Percentiles rank a stretch among this genome's conserved stretches.
phyloP scores from a whole-genome alignment of 768 basidiomycete species.

The Serendipita sp. region DNA sequence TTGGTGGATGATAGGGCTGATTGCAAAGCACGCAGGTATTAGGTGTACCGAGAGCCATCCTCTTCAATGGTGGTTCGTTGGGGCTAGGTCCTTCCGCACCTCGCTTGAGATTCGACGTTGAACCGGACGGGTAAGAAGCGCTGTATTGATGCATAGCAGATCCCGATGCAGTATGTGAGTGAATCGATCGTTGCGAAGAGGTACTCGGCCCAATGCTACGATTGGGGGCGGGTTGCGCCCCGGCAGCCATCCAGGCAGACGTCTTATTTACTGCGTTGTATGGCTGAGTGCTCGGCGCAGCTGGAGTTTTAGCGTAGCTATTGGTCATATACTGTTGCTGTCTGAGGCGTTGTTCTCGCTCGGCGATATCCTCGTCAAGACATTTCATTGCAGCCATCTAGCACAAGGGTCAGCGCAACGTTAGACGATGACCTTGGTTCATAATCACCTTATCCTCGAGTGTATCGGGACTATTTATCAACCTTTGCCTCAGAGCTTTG shows the following conservation, averaged over 20 bases:
- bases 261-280: background rate
- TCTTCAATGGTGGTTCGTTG: background rate
- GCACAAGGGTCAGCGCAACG: background rate
- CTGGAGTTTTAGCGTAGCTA: background rate
- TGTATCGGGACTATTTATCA: background rate
- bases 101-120: background rate
- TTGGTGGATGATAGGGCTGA: background rate
- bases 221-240: no score
- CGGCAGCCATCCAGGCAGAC: background rate
- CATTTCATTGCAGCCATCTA: background rate
- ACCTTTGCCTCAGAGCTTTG: background rate
- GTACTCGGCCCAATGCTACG: background rate
- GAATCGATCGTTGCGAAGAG: background rate
- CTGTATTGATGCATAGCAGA: no score
- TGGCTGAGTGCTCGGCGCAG: background rate
- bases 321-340: background rate
- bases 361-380: slow-evolving; percentile 1
- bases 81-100: background rate
- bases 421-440: background rate
- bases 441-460: background rate
- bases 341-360: background rate
- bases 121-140: no score
- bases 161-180: no score
- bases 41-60: background rate
- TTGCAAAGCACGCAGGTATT: background rate